Evolutionary conservation across 768 basidiomycete genomes (phyloP).

Genomic region (Psilocybe cubensis): DNA sequence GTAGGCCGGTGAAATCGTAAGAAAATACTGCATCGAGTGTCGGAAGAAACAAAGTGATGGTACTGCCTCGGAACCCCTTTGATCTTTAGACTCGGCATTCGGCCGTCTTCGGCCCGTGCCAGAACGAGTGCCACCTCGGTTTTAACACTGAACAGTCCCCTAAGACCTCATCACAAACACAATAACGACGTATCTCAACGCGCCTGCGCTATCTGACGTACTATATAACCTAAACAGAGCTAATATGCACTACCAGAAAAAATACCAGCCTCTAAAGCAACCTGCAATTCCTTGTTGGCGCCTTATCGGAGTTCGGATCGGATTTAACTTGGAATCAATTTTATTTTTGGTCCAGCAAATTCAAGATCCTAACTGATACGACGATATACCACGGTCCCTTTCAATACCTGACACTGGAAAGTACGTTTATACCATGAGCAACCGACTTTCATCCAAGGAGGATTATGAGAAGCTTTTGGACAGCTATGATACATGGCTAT

Average conservation of each 20-base stretch:
- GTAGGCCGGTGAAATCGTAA: not conserved
- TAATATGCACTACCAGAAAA: not conserved
- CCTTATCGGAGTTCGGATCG: slow-evolving; percentile 2
- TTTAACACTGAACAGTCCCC: too few relatives aligned
- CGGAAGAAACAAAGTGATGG: not conserved
- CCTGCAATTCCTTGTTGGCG: not conserved
- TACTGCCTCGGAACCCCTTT: too few relatives aligned
- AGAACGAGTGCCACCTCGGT: too few relatives aligned
- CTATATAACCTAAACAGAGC: too few relatives aligned
- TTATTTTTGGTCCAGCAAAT: not conserved
- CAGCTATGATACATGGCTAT: slow-evolving; percentile 91
- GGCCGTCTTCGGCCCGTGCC: too few relatives aligned
- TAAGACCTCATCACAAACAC: too few relatives aligned
- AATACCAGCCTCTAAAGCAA: not conserved
- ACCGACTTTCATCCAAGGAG: slow-evolving; percentile 40
- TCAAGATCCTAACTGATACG: not conserved
- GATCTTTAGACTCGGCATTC: too few relatives aligned
- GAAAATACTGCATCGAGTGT: not conserved
- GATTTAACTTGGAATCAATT: not conserved
- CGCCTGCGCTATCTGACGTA: too few relatives aligned
- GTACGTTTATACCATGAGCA: slow-evolving; percentile 30
- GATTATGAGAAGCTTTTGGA: slow-evolving; percentile 56
- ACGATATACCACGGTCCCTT: not conserved
- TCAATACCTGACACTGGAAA: not conserved
- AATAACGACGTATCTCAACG: too few relatives aligned